Evolutionary conservation across 768 basidiomycete genomes (phyloP).

Genomic region (Suillus subalutaceus): DNA sequence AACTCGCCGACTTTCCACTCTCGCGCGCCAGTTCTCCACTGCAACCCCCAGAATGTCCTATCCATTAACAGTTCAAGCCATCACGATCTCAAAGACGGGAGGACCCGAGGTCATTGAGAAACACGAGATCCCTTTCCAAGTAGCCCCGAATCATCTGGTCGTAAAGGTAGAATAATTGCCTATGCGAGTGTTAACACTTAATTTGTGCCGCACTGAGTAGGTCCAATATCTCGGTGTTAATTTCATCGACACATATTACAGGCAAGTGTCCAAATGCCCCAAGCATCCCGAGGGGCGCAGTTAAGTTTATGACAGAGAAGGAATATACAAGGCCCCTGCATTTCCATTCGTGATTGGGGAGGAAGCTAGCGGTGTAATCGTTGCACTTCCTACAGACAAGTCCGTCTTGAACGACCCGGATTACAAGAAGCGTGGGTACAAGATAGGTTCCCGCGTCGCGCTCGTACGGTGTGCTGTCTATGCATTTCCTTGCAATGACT

Average conservation of each 20-base stretch:
- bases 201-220: slow-evolving; percentile 35
- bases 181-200: background rate
- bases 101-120: slow-evolving; percentile 78
- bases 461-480: slow-evolving; percentile 45
- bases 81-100: slow-evolving; percentile 73
- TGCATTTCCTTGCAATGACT: background rate
- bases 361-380: slow-evolving; percentile 79
- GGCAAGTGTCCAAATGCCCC: slow-evolving; percentile 48
- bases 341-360: slow-evolving; percentile 75
- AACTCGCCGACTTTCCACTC: slow-evolving; percentile 22
- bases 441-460: slow-evolving; percentile 72
- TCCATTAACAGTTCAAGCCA: slow-evolving; percentile 67
- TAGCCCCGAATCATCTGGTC: slow-evolving; percentile 60
- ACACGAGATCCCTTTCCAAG: slow-evolving; percentile 65
- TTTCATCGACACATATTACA: slow-evolving; percentile 84
- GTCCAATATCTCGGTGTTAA: slow-evolving; percentile 82
- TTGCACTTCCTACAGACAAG: slow-evolving; percentile 70
- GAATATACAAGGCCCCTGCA: slow-evolving; percentile 59
- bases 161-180: slow-evolving; percentile 33
- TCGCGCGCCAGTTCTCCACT: slow-evolving; percentile 36
- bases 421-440: slow-evolving; percentile 65
- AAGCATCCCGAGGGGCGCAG: background rate
- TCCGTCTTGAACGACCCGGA: slow-evolving; percentile 59
- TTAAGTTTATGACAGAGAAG: slow-evolving; percentile 43
- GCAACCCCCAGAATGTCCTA: slow-evolving; percentile 46